Evolutionary conservation across 2,329 filamentous ascomycete species (phyloP).

Genomic region (Orbilia ellipsospora): DNA sequence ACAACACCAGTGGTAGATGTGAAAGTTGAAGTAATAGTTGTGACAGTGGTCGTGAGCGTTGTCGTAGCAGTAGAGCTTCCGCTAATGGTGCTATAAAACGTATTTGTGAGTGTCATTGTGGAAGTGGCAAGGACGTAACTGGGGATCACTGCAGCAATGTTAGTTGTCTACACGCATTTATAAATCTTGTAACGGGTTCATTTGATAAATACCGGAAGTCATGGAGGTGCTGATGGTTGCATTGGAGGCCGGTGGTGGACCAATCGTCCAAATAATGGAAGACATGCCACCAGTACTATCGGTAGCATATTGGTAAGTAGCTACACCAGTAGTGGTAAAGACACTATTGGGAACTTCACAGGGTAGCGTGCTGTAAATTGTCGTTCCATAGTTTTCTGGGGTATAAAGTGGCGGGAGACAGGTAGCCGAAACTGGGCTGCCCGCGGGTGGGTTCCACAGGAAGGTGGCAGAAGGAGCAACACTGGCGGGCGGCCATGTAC

Average conservation of each 20-base stretch:
- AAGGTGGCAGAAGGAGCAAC: constrained; percentile 9
- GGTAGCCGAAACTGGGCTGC: neutral
- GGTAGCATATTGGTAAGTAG: constrained; percentile 28
- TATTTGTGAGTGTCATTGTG: constrained; percentile 21
- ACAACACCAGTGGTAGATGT: neutral
- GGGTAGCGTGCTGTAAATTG: constrained; percentile 12
- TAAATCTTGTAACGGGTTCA: neutral
- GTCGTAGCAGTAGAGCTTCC: constrained; percentile 1
- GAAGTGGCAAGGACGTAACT: constrained; percentile 2
- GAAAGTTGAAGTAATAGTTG: constrained; percentile 1
- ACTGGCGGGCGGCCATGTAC: constrained; percentile 26
- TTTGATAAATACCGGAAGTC: neutral
- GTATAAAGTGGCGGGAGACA: constrained; percentile 30
- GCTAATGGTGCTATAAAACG: constrained; percentile 4
- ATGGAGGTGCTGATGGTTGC: neutral
- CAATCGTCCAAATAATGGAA: constrained; percentile 30
- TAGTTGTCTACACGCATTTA: neutral
- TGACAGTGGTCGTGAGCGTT: constrained; percentile 15
- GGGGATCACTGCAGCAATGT: constrained; percentile 3
- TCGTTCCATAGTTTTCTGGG: constrained; percentile 5
- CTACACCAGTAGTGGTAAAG: constrained; percentile 17
- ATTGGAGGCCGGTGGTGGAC: neutral
- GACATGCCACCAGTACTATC: neutral
- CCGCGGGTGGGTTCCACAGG: constrained; percentile 3
- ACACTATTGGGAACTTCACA: constrained; percentile 24